Evolutionary conservation across 345 rosid species (phyloP), one percentile per base, ranked within the genome.

Genomic region (Boechera stricta): DNA sequence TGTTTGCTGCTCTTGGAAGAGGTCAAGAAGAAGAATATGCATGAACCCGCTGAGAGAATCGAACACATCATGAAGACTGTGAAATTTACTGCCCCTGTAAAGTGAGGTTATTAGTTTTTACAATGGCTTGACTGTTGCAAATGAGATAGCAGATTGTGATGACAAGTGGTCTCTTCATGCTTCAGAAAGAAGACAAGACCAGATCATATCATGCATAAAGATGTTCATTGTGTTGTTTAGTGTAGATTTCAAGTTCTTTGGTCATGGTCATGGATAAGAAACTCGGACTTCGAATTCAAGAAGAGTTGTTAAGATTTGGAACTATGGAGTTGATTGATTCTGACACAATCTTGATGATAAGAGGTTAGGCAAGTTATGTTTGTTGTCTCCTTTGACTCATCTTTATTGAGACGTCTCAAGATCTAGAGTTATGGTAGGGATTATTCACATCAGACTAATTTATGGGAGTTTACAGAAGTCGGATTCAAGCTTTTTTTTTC

Each of bases 1-100:
- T 91, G 97, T 72, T 79, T 74, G 54, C 67, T 94, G 79, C 83
- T 91, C 47, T 77, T 88, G 83, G 87, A 89, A 69, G 89, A 90
- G 82, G 84, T 89, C 21, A 84, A 81, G 71, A 82, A 76, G 71
- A 85, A 84, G 66, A 69, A 78, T 52, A 85, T 88, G 91, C 56
- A 73, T 64, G 86, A 76, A 79, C 86, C 88, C 4, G 87, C 78
- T 12, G 84, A 86, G 77, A 84, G 77, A 81, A 85, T 94, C 48
- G 90, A 89, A 68, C 82, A 62, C 55, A 64, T 85, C 38, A 85
- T 90, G 92, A 86, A 83, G 83, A 86, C 80, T 56, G 36, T 86
- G 0, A 77, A 77, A 72, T 73, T 65, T 49, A 72, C 48, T 82
- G 78, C 86, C 4, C 66, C 67, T 54, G 53, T 77, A 24, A 72